These are phyloP conservation scores for Lecanosticta acicola DNA, from an alignment of 2,329 filamentous ascomycete species.

Conservation along the genomic window DNA sequence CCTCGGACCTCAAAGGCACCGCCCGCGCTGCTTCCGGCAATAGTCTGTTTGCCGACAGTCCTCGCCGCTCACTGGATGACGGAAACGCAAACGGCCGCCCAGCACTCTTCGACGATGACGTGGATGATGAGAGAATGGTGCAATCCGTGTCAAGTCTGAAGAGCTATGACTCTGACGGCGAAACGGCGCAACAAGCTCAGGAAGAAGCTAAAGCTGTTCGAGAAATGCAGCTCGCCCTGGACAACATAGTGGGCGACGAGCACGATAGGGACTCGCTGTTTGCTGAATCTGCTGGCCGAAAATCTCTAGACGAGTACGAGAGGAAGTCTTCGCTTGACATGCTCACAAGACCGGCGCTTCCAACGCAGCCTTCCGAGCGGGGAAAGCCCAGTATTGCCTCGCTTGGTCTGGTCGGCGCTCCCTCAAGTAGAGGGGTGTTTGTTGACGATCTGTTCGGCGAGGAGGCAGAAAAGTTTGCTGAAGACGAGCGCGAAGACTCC, in stretches of 20 bases:
- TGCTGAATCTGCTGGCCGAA: slow-evolving; percentile 49
- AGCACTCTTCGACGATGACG: slow-evolving; percentile 72
- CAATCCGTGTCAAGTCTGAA: slow-evolving; percentile 75
- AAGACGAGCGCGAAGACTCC: slow-evolving; percentile 76
- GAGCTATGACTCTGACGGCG: slow-evolving; percentile 70
- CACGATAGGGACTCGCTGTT: slow-evolving; percentile 63
- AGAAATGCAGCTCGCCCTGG: slow-evolving; percentile 87
- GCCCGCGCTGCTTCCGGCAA: slow-evolving; percentile 11
- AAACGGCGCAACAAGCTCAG: slow-evolving; percentile 46
- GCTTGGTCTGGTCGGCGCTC: slow-evolving; percentile 80
- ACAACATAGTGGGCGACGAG: slow-evolving; percentile 82
- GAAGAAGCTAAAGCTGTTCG: slow-evolving; percentile 78
- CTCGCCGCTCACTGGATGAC: slow-evolving; percentile 68
- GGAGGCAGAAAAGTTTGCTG: slow-evolving; percentile 77
- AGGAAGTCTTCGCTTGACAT: slow-evolving; percentile 16
- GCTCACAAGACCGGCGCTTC: slow-evolving; percentile 9
- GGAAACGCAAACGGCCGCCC: slow-evolving; percentile 40
- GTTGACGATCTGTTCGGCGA: slow-evolving; percentile 88
- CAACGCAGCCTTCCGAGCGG: slow-evolving; percentile 40
- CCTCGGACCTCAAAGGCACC: slow-evolving; percentile 51
- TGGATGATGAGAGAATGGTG: slow-evolving; percentile 64
- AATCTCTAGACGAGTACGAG: slow-evolving; percentile 44
- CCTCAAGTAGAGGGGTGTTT: slow-evolving; percentile 86
- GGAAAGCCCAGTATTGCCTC: slow-evolving; percentile 85
- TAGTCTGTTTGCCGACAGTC: slow-evolving; percentile 13